Evolutionary conservation across 805 yeast species (phyloP), one percentile per base, ranked within the genome.

Genomic region (Wickerhamomyces xylosicus): DNA sequence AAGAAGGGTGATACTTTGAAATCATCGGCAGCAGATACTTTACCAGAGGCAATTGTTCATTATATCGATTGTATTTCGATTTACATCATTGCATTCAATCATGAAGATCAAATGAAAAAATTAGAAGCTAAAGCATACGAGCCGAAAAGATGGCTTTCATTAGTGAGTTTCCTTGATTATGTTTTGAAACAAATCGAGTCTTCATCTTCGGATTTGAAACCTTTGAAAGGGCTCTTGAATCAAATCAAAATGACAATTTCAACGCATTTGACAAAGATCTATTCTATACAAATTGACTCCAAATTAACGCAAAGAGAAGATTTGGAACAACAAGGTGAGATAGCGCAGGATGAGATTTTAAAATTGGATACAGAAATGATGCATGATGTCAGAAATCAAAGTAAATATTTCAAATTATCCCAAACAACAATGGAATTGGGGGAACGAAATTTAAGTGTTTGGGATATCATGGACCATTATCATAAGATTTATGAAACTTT

Each of bases 1-100:
- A 53, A 50, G 33, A 37, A 36, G 19, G 57, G 47, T 4, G 55
- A 51, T 33, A 34, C 37, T 2, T 20, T 42, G 4, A 18, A 36
- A 6, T 15, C n/a, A n/a, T n/a, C n/a, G n/a, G n/a, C n/a, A n/a
- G n/a, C n/a, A 1, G 20, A 19, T 3, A 33, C 45, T 35, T 8
- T 34, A 13, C 41, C 38, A 15, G 25, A 28, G 10, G 39, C 52
- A 1, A 13, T 47, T 3, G 42, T 34, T 1, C 33, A 38, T 17
- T 49, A 41, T 28, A 35, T 50, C 15, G 52, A 53, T 19, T 45
- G 47, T 11, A 42, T 53, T 18, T 37, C 46, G 6, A 37, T 48
- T 4, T 50, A 43, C 35, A 42, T 52, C 3, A 41, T 47, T 16
- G 56, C 46, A 2, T 52, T 49, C 35, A 41, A 45, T 33, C 43